A percentile compares a stretch with the other conserved stretches of the same genome.
Evolutionary conservation across 345 rosid genomes (phyloP).

Genomic region (Nasturtium officinale): DNA sequence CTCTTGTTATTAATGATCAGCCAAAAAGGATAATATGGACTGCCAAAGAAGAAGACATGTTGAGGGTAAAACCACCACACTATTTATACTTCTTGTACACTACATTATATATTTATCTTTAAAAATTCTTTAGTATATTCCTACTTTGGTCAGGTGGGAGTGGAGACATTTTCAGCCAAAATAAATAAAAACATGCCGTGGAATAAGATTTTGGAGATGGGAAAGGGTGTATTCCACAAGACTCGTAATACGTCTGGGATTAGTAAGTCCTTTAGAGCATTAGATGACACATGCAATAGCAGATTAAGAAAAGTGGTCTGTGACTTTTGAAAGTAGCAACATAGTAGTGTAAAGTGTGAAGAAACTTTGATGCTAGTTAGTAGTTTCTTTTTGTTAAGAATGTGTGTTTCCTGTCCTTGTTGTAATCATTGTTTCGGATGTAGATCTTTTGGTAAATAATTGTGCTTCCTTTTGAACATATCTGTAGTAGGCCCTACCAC

Average conservation of each 20-base stretch:
- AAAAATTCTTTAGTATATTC: too few species aligned
- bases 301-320: not conserved
- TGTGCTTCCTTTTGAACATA: not conserved
- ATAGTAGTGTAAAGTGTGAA: not conserved
- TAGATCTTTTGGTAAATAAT: not conserved
- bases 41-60: not conserved
- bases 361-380: not conserved
- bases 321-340: not conserved
- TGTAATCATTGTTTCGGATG: not conserved
- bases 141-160: not conserved
- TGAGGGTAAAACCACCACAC: not conserved
- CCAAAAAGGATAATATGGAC: not conserved
- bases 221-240: not conserved
- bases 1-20: not conserved
- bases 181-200: conserved; percentile 1
- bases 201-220: conserved; percentile 2
- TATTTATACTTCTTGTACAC: not conserved
- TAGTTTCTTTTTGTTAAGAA: not conserved
- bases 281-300: not conserved
- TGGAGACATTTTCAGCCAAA: not conserved
- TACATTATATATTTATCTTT: not conserved
- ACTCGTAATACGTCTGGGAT: not conserved
- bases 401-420: not conserved
- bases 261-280: not conserved
- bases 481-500: too few species aligned